Evolutionary conservation across 345 rosid genomes (phyloP).

Genomic region (Populus ilicifolia): DNA sequence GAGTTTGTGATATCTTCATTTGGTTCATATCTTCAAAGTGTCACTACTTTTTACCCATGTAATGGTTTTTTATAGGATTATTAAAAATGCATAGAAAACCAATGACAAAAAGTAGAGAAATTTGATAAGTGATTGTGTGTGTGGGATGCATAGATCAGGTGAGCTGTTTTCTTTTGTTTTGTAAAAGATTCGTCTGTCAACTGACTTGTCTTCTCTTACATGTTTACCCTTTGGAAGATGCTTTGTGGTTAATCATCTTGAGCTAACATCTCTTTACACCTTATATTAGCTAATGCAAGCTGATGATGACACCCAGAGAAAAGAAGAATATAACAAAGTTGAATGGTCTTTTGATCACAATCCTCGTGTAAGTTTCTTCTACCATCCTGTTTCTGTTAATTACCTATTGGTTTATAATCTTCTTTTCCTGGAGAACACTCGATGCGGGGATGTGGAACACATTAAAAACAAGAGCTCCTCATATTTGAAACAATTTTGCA

Average conservation of each 20-base stretch:
- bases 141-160: neutral
- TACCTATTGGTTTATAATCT: neutral
- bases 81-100: neutral
- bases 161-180: neutral
- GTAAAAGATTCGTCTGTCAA: neutral
- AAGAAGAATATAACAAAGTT: constrained; percentile 65
- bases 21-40: neutral
- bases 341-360: constrained; percentile 63
- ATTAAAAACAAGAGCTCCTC: too few species aligned
- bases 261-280: constrained; percentile 10
- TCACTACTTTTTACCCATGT: neutral
- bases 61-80: neutral
- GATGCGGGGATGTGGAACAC: neutral
- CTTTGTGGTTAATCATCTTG: neutral
- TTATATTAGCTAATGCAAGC: constrained; percentile 47
- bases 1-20: neutral
- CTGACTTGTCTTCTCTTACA: neutral
- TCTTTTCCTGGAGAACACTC: neutral
- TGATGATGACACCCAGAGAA: constrained; percentile 40
- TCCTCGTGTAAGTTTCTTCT: constrained; percentile 59
- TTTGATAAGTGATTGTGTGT: neutral
- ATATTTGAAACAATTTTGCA: too few species aligned
- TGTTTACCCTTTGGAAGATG: neutral
- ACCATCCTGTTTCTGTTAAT: neutral
- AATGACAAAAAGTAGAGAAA: neutral